These are phyloP conservation scores for Cryptosporidium andersoni DNA, from an alignment of 169 alveolate genomes.

Conservation along the genomic window DNA sequence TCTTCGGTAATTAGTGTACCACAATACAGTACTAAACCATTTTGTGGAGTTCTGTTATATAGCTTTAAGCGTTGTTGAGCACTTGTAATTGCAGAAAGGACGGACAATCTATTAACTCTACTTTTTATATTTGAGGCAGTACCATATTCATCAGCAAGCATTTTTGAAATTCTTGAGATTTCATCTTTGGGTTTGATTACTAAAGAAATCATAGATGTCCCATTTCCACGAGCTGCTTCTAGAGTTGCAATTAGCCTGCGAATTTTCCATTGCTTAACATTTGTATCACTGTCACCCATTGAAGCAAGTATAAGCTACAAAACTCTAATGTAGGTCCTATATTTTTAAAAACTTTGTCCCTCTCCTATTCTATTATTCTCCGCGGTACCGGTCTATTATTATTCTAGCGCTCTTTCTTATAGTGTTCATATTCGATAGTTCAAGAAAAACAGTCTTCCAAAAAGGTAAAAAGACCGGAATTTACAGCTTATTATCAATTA, in stretches of 20 bases:
- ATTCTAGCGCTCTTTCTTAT: too few relatives aligned
- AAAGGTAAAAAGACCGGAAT: too few relatives aligned
- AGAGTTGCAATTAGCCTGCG: slow-evolving; percentile 88
- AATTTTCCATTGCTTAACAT: slow-evolving; percentile 93
- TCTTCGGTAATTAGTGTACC: slow-evolving; percentile 96
- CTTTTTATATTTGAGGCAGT: slow-evolving; percentile 97
- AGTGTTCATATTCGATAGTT: too few relatives aligned
- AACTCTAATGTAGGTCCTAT: slow-evolving; percentile 52
- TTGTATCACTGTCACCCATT: slow-evolving; percentile 81
- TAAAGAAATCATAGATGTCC: slow-evolving; percentile 97
- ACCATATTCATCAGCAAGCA: slow-evolving; percentile 95
- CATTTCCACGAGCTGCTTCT: slow-evolving; percentile 93
- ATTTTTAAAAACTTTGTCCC: neutral
- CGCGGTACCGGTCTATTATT: neutral
- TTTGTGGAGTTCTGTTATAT: slow-evolving; percentile 95
- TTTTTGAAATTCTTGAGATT: slow-evolving; percentile 90
- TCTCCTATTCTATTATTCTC: neutral
- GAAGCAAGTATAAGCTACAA: neutral
- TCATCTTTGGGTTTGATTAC: slow-evolving; percentile 96
- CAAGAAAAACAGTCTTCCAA: too few relatives aligned
- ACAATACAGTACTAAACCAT: slow-evolving; percentile 97
- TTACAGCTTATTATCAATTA: too few relatives aligned
- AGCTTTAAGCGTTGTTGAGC: slow-evolving; percentile 96
- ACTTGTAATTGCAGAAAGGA: slow-evolving; percentile 96
- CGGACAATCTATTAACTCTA: slow-evolving; percentile 96